phyloP scores from a whole-genome alignment of 225 moss, liverwort and hornwort genomes.

The Marchantia paleacea region DNA sequence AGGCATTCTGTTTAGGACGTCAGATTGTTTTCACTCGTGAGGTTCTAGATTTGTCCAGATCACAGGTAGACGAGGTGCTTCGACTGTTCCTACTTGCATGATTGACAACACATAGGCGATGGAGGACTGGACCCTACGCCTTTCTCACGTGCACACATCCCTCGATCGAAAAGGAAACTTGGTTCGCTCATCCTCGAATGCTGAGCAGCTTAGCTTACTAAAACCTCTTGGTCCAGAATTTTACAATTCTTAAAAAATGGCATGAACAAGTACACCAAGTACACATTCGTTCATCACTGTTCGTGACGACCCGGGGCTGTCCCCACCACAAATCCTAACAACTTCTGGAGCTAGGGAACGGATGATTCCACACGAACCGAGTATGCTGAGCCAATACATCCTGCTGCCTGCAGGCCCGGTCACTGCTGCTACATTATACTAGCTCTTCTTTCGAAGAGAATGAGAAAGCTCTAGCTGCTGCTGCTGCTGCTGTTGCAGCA shows the following conservation, averaged over 20 bases:
- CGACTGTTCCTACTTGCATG: neutral
- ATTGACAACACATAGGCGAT: neutral
- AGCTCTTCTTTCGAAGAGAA: neutral
- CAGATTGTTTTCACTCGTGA: neutral
- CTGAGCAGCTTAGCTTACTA: neutral
- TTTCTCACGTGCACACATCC: neutral
- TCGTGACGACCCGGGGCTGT: neutral
- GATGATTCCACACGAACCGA: neutral
- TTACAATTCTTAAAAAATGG: neutral
- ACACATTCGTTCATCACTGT: neutral
- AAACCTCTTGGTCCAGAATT: neutral
- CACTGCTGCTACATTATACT: no score
- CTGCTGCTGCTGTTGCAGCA: no score
- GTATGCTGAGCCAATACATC: no score
- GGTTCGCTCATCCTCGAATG: neutral
- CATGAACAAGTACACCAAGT: neutral
- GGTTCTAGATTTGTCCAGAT: neutral
- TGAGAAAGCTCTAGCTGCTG: no score
- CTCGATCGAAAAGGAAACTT: constrained; percentile 1
- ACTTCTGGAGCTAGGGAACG: neutral
- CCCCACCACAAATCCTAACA: neutral
- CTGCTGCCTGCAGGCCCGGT: no score
- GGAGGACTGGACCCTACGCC: neutral
- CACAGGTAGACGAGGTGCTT: neutral
- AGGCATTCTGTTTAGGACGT: neutral